Evolutionary conservation across 441 rosid genomes (phyloP).

Genomic region (Eruca vesicaria): DNA sequence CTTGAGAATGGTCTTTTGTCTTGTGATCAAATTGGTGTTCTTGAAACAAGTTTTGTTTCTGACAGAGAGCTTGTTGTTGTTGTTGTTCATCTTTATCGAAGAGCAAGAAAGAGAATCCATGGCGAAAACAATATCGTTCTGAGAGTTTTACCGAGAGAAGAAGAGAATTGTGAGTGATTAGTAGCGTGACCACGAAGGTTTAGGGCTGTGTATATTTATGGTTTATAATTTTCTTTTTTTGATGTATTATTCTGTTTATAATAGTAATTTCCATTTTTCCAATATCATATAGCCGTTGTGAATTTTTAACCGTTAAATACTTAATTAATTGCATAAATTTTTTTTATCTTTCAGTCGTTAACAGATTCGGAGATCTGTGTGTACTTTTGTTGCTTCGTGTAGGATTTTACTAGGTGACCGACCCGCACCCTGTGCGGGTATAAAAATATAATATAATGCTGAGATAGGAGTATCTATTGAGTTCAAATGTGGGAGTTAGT

Average conservation of each 20-base stretch:
- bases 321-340: too few species aligned
- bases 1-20: constrained; percentile 4
- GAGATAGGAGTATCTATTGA: too few species aligned
- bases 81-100: background rate
- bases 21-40: background rate
- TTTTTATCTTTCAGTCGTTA: too few species aligned
- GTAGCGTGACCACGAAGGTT: background rate
- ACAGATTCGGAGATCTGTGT: too few species aligned
- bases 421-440: too few species aligned
- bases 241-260: background rate
- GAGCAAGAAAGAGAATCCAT: constrained; percentile 3
- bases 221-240: background rate
- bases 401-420: too few species aligned
- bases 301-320: background rate
- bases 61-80: background rate
- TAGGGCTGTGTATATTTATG: background rate
- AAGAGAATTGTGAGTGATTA: background rate
- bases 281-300: background rate
- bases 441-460: too few species aligned
- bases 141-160: background rate
- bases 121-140: background rate
- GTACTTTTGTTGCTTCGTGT: background rate
- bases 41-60: background rate
- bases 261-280: background rate
- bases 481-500: too few species aligned